A percentile compares a stretch with the other conserved stretches of the same genome.
Conservation (phyloP, 352 stramenopile species). For the Phytopythium vexans region DNA sequence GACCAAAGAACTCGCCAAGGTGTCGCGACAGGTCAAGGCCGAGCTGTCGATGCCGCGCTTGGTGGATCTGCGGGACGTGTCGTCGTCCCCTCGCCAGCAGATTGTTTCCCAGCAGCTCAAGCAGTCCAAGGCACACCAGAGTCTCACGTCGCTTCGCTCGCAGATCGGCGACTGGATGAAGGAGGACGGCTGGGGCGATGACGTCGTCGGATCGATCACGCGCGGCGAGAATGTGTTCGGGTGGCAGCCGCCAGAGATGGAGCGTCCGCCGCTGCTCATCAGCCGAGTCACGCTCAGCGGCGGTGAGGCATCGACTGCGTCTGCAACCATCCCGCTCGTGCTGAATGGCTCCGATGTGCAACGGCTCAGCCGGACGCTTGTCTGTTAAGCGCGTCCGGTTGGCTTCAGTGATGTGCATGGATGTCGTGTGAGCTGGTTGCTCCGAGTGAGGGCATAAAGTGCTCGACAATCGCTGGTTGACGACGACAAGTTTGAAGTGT, state of each 20-base stretch:
- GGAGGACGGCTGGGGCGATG: constrained; percentile 51
- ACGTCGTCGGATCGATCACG: constrained; percentile 57
- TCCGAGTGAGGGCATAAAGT: too few relatives aligned
- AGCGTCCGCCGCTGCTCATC: constrained; percentile 53
- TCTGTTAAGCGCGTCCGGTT: constrained; percentile 25
- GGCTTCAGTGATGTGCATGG: background rate
- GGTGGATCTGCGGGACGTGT: constrained; percentile 44
- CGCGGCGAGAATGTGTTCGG: constrained; percentile 67
- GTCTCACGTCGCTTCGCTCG: constrained; percentile 36
- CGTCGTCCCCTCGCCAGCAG: constrained; percentile 31
- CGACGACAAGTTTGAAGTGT: too few relatives aligned
- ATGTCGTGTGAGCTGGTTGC: too few relatives aligned
- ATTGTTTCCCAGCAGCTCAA: constrained; percentile 48
- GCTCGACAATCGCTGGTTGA: too few relatives aligned
- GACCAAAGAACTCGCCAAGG: constrained; percentile 41
- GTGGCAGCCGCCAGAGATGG: constrained; percentile 73
- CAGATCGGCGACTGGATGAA: constrained; percentile 37
- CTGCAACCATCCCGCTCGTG: constrained; percentile 27
- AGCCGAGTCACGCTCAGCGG: constrained; percentile 51
- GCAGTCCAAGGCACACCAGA: constrained; percentile 35
- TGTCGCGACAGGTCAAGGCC: constrained; percentile 51
- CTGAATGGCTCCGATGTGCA: constrained; percentile 47
- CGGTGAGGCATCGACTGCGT: background rate
- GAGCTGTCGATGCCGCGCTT: constrained; percentile 66
- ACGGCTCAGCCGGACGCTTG: constrained; percentile 35